phyloP scores from a whole-genome alignment of 1,284 basidiomycete species.

The Cryptococcus wingfieldii region DNA sequence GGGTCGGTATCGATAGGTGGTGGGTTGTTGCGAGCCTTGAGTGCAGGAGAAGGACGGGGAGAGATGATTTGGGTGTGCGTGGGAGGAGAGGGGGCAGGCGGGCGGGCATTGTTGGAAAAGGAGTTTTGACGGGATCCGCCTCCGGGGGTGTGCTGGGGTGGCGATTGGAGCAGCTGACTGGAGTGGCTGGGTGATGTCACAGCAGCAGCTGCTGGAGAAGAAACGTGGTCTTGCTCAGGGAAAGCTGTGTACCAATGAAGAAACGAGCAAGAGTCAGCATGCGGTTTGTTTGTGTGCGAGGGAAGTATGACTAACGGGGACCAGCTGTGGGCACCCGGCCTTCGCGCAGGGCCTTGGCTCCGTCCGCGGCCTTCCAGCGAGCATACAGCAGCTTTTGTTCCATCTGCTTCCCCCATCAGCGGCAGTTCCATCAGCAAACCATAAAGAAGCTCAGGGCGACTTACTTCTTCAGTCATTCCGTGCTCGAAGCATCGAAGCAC shows the following conservation, averaged over 20 bases:
- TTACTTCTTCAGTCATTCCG: constrained; percentile 46
- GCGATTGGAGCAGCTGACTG: background rate
- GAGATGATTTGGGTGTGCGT: constrained; percentile 9
- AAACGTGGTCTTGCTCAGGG: constrained; percentile 21
- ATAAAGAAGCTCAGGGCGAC: constrained; percentile 4
- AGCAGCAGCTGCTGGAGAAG: constrained; percentile 15
- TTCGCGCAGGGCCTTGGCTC: constrained; percentile 47
- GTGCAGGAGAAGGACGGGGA: constrained; percentile 18
- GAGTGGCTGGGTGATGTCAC: constrained; percentile 14
- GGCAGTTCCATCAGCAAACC: constrained; percentile 7
- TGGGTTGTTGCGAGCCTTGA: constrained; percentile 7
- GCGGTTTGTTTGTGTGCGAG: background rate
- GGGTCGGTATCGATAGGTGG: constrained; percentile 13
- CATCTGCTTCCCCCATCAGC: constrained; percentile 29
- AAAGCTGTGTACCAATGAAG: constrained; percentile 16
- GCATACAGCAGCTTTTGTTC: constrained; percentile 50
- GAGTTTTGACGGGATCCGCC: constrained; percentile 9
- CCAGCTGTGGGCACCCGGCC: constrained; percentile 43
- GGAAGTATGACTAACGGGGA: constrained; percentile 36
- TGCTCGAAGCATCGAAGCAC: constrained; percentile 46
- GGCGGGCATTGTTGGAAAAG: constrained; percentile 19
- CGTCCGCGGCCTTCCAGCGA: constrained; percentile 49
- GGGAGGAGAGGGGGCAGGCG: constrained; percentile 4
- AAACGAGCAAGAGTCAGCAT: constrained; percentile 3
- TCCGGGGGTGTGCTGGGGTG: background rate